Conservation (phyloP, 176 grass and related monocot species). For the Oryza longistaminata region DNA sequence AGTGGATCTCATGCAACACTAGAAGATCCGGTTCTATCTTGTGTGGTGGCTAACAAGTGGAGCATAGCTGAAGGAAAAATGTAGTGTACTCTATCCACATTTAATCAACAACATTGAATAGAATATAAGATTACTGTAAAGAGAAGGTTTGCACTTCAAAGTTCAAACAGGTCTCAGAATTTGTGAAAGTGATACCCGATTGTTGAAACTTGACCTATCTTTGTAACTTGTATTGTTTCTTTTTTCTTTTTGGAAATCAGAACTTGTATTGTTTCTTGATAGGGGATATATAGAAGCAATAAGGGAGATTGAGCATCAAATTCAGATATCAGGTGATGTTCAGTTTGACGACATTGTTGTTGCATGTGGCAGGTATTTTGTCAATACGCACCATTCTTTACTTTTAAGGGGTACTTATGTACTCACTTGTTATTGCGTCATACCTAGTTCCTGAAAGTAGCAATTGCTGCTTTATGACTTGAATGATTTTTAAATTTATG, state of each 20-base stretch:
- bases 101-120: background rate
- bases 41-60: background rate
- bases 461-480: background rate
- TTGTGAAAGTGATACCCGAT: background rate
- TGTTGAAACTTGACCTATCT: slow-evolving; percentile 15
- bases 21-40: background rate
- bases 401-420: background rate
- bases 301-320: slow-evolving; percentile 83
- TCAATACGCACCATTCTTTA: background rate
- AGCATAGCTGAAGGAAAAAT: background rate
- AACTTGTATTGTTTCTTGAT: background rate
- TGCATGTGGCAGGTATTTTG: slow-evolving; percentile 91
- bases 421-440: background rate
- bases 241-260: background rate
- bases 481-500: slow-evolving; percentile 41
- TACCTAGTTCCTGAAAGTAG: slow-evolving; percentile 6
- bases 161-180: background rate
- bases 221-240: background rate
- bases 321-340: slow-evolving; percentile 44
- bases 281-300: slow-evolving; percentile 98
- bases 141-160: background rate
- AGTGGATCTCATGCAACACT: background rate
- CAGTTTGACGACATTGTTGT: slow-evolving; percentile 90
- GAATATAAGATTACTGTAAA: background rate
- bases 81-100: background rate